These are phyloP conservation scores for Chytriomyces confervae DNA, from an alignment of 192 early-diverging fungal species.

Conservation along the genomic window DNA sequence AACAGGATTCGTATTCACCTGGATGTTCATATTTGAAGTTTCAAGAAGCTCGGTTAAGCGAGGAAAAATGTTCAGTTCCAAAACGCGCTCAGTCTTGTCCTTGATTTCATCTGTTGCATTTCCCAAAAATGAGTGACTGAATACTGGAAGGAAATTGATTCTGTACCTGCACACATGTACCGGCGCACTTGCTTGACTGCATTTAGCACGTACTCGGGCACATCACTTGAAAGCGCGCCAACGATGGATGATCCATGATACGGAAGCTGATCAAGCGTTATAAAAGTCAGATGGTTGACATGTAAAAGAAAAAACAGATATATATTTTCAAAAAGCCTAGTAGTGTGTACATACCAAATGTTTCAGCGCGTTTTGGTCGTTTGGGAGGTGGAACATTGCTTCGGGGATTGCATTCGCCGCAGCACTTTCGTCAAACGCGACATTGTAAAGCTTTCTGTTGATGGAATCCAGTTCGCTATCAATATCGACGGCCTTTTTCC, in stretches of 20 bases:
- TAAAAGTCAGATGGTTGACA: neutral
- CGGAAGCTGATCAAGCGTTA: slow-evolving; percentile 25
- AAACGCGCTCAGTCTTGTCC: slow-evolving; percentile 38
- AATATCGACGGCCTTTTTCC: slow-evolving; percentile 35
- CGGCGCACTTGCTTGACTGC: slow-evolving; percentile 35
- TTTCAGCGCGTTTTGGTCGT: slow-evolving; percentile 14
- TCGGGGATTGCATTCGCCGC: slow-evolving; percentile 23
- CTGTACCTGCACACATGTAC: slow-evolving; percentile 37
- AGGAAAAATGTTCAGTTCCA: slow-evolving; percentile 33
- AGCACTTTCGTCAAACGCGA: slow-evolving; percentile 25
- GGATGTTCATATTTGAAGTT: neutral
- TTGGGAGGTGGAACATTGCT: slow-evolving; percentile 1
- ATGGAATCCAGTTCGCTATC: slow-evolving; percentile 35
- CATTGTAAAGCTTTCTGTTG: slow-evolving; percentile 31
- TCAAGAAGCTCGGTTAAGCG: slow-evolving; percentile 25
- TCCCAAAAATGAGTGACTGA: neutral
- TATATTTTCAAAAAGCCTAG: neutral
- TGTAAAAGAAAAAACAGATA: neutral
- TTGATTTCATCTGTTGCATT: slow-evolving; percentile 29
- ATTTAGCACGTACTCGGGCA: slow-evolving; percentile 31
- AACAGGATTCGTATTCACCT: slow-evolving; percentile 4
- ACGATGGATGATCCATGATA: slow-evolving; percentile 17
- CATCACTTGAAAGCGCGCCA: slow-evolving; percentile 17
- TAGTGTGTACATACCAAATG: slow-evolving; percentile 22
- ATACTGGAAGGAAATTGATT: neutral